Evolutionary conservation across 202 grass and related monocot species (phyloP), one percentile per base, ranked within the genome.

Genomic region (Zizania palustris): DNA sequence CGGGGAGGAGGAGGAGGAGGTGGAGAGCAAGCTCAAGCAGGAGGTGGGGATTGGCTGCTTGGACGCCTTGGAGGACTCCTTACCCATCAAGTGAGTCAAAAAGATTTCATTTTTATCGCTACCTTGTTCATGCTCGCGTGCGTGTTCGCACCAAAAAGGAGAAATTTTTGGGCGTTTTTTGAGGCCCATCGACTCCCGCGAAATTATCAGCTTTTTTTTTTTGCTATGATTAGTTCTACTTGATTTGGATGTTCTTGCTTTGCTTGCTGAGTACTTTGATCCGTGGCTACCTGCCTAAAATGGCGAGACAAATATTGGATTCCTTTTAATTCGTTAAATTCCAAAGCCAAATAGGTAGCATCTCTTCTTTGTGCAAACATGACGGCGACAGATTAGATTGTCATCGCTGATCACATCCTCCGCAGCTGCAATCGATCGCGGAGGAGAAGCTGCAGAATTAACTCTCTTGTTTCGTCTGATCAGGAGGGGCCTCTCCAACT

Each of bases 1-100:
- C 13, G 77, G 21, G 36, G 65, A 73, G 1, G 88, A 50, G 0
- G 88, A 62, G 5, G 51, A 19, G 5, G 90, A 90, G 83, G 80
- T 87, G 37, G 64, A 90, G 84, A 90, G 87, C 68, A 87, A 87
- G 83, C 82, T 89, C 62, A 77, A 74, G 72, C 79, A 82, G 42
- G 66, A 72, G 13, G 64, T 71, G 4, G 73, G 70, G 43, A 62
- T 97, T 0, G 86, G 67, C 0, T 93, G 85, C 66, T 53, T 97
- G 34, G 93, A 88, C 6, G 82, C 83, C 7, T 13, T 97, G 11
- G 93, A 93, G 76, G 90, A 93, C 38, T 81, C 90, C 20, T 74
- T 97, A 45, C 93, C 90, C 41, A 72, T 88, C 73, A 97, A 97
- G 93, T 97, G 80, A 93, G 85, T 88, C 60, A 12, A 65, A 28